Evolutionary conservation across 805 yeast species (phyloP), one percentile per base, ranked within the genome.

Genomic region (Zygosaccharomyces bailii): DNA sequence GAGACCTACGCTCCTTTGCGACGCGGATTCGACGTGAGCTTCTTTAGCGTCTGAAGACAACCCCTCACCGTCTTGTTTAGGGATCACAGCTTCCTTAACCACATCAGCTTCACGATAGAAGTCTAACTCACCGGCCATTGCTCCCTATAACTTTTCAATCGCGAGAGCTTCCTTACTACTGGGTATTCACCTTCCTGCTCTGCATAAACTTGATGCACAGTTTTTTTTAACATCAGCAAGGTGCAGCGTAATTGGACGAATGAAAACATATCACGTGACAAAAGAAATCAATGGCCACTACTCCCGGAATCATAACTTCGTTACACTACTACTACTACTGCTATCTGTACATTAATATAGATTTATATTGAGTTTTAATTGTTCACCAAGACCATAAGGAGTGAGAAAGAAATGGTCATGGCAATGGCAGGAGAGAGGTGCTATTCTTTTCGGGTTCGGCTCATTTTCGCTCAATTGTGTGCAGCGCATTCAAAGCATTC

Each of bases 91-190:
- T 44, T 59, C 63, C 13, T 53, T 45, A 4, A 57, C 59, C 14
- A 54, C 43, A 34, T 59, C 62, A 2, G 51, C 50, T 24, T 52
- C 48, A 25, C 61, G 55, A 40, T 59, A 59, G 42, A 52, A 59
- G 32, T 49, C 44, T 6, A 53, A 50, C n/a, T 50, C 27, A 29
- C 29, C 38, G 14, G 42, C 34, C 49, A 45, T 45, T 10, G 29
- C 23, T 17, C 13, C 31, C 13, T 11, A 27, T 10, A 10, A 27
- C 31, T 25, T 21, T 42, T 34, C 25, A 38, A n/a, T n/a, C n/a
- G n/a, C n/a, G n/a, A n/a, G n/a, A n/a, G n/a, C n/a, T n/a, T n/a
- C n/a, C n/a, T n/a, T n/a, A n/a, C n/a, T n/a, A n/a, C n/a, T n/a
- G n/a, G n/a, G n/a, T n/a, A n/a, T n/a, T n/a, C n/a, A n/a, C n/a